These are phyloP conservation scores for Gloeophyllum trabeum DNA, from an alignment of 768 basidiomycete species.

Conservation along the genomic window DNA sequence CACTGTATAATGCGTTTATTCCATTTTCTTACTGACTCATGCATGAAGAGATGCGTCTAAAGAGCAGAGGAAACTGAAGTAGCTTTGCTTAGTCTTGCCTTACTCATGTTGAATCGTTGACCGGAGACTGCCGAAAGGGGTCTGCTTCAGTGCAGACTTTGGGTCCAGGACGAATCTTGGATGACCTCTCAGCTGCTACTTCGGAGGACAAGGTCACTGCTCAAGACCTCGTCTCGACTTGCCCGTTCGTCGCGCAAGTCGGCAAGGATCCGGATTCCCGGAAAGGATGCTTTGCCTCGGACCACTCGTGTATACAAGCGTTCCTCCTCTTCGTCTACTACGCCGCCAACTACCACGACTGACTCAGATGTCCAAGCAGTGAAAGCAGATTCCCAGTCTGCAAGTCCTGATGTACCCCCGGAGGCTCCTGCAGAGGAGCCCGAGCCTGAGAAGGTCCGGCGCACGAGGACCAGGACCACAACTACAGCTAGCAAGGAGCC, in stretches of 20 bases:
- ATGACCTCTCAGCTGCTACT: constrained; percentile 28
- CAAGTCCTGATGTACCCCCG: too few species aligned
- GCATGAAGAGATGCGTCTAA: too few species aligned
- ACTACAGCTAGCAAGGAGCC: constrained; percentile 21
- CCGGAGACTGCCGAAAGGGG: too few species aligned
- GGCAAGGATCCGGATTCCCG: constrained; percentile 4
- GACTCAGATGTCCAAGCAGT: too few species aligned
- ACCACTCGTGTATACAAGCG: constrained; percentile 6
- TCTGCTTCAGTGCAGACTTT: too few species aligned
- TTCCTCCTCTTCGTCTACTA: constrained; percentile 10
- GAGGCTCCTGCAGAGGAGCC: constrained; percentile 27
- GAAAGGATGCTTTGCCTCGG: constrained; percentile 10
- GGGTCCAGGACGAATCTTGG: constrained; percentile 5
- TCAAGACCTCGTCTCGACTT: constrained; percentile 14
- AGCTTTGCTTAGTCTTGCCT: too few species aligned
- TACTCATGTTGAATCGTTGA: too few species aligned
- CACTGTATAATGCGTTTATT: too few species aligned
- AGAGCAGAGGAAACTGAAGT: too few species aligned
- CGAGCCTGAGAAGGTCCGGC: constrained; percentile 15
- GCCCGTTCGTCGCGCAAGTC: constrained; percentile 18
- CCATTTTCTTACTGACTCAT: too few species aligned
- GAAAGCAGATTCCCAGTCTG: too few species aligned
- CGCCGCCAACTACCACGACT: neutral
- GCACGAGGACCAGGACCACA: constrained; percentile 17
- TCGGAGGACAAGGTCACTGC: constrained; percentile 20